Evolutionary conservation across 73 alveolate species (phyloP).

Genomic region (Urostyla sp.): DNA sequence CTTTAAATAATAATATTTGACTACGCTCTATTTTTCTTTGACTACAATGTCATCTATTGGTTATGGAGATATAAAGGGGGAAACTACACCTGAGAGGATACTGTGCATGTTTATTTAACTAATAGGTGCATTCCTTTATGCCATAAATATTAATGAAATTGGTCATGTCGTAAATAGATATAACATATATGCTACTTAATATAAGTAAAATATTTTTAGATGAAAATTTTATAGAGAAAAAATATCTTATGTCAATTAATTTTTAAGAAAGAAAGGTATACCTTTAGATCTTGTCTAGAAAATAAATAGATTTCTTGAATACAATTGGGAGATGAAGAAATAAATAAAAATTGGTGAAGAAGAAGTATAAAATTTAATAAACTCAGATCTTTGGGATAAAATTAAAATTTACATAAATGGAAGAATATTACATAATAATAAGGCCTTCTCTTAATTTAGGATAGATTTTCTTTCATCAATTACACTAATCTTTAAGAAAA

Average conservation of each 20-base stretch:
- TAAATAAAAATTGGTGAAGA: constrained; percentile 62
- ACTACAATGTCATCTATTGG: constrained; percentile 92
- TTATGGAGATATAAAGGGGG: constrained; percentile 86
- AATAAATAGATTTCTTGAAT: constrained; percentile 75
- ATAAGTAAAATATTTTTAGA: not conserved
- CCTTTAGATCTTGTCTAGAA: constrained; percentile 72
- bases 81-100: constrained; percentile 67
- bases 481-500: not conserved
- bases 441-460: constrained; percentile 28
- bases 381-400: constrained; percentile 60
- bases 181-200: constrained; percentile 52
- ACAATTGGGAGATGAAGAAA: constrained; percentile 68
- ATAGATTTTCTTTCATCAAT: constrained; percentile 22
- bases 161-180: constrained; percentile 58
- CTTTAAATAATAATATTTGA: constrained; percentile 47
- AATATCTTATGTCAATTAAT: constrained; percentile 70
- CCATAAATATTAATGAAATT: constrained; percentile 76
- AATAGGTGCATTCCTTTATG: constrained; percentile 84
- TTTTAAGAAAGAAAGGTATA: constrained; percentile 65
- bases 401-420: constrained; percentile 59
- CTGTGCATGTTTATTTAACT: constrained; percentile 73
- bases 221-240: constrained; percentile 46
- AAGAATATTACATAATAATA: constrained; percentile 13
- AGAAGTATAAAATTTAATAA: constrained; percentile 50
- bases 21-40: constrained; percentile 78